Percentiles rank a stretch among this genome's conserved stretches.
Evolutionary conservation across 1,284 basidiomycete species (phyloP).

Genomic region (Malassezia obtusa): DNA sequence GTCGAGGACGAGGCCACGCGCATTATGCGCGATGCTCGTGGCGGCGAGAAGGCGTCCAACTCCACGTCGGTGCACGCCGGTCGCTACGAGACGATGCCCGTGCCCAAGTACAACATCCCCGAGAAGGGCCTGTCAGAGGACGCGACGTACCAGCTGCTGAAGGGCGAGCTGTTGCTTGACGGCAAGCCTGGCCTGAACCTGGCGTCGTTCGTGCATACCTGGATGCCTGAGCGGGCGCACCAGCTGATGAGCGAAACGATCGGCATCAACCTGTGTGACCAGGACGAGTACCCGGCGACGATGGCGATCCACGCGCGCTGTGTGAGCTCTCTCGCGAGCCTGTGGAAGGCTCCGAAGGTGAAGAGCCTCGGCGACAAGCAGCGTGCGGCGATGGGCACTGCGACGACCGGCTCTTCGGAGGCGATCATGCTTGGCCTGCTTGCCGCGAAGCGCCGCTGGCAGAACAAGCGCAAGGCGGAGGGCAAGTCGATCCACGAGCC

Average conservation of each 20-base stretch:
- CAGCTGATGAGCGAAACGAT: slow-evolving; percentile 53
- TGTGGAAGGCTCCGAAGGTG: slow-evolving; percentile 66
- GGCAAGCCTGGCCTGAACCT: slow-evolving; percentile 70
- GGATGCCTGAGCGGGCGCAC: slow-evolving; percentile 53
- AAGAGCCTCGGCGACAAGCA: slow-evolving; percentile 23
- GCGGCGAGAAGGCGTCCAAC: slow-evolving; percentile 6
- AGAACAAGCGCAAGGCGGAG: slow-evolving; percentile 70
- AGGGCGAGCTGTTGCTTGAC: slow-evolving; percentile 60
- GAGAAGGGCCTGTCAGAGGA: slow-evolving; percentile 48
- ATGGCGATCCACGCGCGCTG: slow-evolving; percentile 49
- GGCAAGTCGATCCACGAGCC: slow-evolving; percentile 52
- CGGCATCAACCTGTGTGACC: slow-evolving; percentile 69
- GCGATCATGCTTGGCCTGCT: slow-evolving; percentile 80
- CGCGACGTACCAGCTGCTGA: slow-evolving; percentile 57
- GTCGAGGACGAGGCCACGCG: slow-evolving; percentile 35
- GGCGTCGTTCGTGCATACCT: slow-evolving; percentile 56
- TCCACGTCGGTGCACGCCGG: slow-evolving; percentile 27
- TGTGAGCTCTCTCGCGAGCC: slow-evolving; percentile 72
- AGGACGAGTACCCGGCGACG: slow-evolving; percentile 71
- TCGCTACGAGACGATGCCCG: slow-evolving; percentile 34
- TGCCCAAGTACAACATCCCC: slow-evolving; percentile 50
- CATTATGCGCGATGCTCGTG: slow-evolving; percentile 21
- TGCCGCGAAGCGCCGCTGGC: slow-evolving; percentile 90
- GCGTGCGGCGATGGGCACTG: slow-evolving; percentile 54
- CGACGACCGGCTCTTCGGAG: slow-evolving; percentile 87